These are phyloP conservation scores for Saturnispora quitensis DNA, from an alignment of 805 yeast genomes.

Conservation along the genomic window DNA sequence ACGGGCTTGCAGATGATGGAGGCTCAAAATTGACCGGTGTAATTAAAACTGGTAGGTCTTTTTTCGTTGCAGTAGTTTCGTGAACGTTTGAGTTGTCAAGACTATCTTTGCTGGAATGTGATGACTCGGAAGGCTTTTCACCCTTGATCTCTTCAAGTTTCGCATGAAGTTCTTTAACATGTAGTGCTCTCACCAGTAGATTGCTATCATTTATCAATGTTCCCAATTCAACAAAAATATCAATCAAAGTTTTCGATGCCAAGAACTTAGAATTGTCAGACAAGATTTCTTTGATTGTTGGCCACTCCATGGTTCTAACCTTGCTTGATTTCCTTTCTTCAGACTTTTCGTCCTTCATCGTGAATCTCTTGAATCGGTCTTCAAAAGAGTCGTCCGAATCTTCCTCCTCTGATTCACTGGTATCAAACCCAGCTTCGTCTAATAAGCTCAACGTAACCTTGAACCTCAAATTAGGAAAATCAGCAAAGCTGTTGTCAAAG, in stretches of 20 bases:
- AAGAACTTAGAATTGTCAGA: constrained; percentile 32
- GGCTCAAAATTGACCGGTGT: neutral
- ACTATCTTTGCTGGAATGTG: neutral
- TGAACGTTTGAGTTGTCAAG: neutral
- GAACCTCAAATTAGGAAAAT: neutral
- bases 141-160: neutral
- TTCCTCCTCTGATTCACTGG: constrained; percentile 9
- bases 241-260: constrained; percentile 47
- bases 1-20: neutral
- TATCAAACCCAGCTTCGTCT: constrained; percentile 10
- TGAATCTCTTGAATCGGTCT: constrained; percentile 3
- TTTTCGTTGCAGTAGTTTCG: neutral
- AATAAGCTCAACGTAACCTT: constrained; percentile 7
- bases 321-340: neutral
- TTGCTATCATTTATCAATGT: constrained; percentile 56
- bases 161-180: constrained; percentile 39
- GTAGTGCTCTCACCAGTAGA: constrained; percentile 47
- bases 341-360: neutral
- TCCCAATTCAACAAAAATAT: constrained; percentile 52
- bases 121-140: neutral
- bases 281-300: constrained; percentile 51
- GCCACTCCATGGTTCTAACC: constrained; percentile 23
- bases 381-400: constrained; percentile 4
- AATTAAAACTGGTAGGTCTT: neutral
- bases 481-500: neutral